Evolutionary conservation across 306 rosid genomes (phyloP).

Genomic region (Vigna angularis): DNA sequence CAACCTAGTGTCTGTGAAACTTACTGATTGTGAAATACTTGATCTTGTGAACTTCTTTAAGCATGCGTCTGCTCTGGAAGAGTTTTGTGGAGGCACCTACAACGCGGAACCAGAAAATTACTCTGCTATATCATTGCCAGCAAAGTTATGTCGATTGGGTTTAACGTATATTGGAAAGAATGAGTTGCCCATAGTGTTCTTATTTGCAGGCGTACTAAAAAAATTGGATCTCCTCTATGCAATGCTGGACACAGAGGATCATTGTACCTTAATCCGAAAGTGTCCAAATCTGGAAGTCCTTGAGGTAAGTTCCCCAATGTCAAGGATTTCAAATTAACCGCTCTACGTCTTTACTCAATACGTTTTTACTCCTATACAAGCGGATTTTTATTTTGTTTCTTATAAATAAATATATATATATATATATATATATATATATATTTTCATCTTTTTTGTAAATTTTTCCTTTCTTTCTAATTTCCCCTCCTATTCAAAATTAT

Average conservation of each 20-base stretch:
- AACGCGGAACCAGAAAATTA: constrained; percentile 64
- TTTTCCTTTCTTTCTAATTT: no score
- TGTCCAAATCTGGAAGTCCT: constrained; percentile 93
- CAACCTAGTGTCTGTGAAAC: constrained; percentile 71
- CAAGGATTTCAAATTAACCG: constrained; percentile 13
- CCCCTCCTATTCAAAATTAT: no score
- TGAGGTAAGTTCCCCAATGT: constrained; percentile 68
- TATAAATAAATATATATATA: no score
- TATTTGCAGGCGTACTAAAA: constrained; percentile 60
- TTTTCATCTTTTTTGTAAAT: no score
- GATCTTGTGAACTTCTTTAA: constrained; percentile 72
- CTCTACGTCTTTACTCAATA: no score
- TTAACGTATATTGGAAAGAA: constrained; percentile 75
- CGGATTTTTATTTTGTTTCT: no score
- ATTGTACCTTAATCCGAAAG: constrained; percentile 74
- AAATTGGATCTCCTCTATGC: constrained; percentile 91
- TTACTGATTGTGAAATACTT: constrained; percentile 77
- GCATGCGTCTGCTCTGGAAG: constrained; percentile 67
- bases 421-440: no score
- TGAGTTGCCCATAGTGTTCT: constrained; percentile 79
- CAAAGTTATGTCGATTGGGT: constrained; percentile 70
- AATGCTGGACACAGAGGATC: constrained; percentile 86
- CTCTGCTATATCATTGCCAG: constrained; percentile 63
- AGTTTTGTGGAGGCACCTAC: constrained; percentile 89
- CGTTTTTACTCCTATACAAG: no score